These are phyloP conservation scores for Rubus parviflorus DNA, from an alignment of 306 rosid genomes.

Conservation along the genomic window DNA sequence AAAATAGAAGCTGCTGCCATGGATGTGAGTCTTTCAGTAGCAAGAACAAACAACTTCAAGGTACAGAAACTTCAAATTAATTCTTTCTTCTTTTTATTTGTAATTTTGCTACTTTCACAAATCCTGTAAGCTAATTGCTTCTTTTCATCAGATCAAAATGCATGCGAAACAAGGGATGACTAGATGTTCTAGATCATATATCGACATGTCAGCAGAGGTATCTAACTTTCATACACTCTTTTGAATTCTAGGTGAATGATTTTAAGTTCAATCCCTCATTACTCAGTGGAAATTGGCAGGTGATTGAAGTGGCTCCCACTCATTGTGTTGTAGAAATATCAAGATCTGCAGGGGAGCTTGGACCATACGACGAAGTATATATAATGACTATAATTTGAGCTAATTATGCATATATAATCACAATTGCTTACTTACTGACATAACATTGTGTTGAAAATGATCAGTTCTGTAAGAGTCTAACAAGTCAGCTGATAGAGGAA, in stretches of 20 bases:
- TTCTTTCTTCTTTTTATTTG: background rate
- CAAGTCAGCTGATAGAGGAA: conserved; percentile 50
- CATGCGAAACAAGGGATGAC: conserved; percentile 49
- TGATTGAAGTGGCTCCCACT: conserved; percentile 75
- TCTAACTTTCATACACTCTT: conserved; percentile 8
- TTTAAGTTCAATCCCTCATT: conserved; percentile 11
- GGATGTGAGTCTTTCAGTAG: conserved; percentile 51
- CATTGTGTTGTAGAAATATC: conserved; percentile 74
- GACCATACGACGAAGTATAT: conserved; percentile 50
- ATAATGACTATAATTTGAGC: background rate
- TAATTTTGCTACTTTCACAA: background rate
- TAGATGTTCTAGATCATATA: conserved; percentile 58
- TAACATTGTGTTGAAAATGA: conserved; percentile 23
- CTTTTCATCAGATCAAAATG: conserved; percentile 55
- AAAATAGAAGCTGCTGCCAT: conserved; percentile 84
- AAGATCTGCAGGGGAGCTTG: conserved; percentile 65
- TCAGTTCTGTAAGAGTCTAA: conserved; percentile 72
- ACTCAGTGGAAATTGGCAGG: conserved; percentile 46
- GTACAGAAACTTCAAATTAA: conserved; percentile 23
- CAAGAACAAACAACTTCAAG: conserved; percentile 55
- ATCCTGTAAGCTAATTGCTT: conserved; percentile 6
- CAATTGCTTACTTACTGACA: conserved; percentile 15
- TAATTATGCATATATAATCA: conserved; percentile 4
- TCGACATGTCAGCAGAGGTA: conserved; percentile 75
- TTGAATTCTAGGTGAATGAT: background rate